Conservation (phyloP, 352 stramenopile species). For the Pythium folliculosum region DNA sequence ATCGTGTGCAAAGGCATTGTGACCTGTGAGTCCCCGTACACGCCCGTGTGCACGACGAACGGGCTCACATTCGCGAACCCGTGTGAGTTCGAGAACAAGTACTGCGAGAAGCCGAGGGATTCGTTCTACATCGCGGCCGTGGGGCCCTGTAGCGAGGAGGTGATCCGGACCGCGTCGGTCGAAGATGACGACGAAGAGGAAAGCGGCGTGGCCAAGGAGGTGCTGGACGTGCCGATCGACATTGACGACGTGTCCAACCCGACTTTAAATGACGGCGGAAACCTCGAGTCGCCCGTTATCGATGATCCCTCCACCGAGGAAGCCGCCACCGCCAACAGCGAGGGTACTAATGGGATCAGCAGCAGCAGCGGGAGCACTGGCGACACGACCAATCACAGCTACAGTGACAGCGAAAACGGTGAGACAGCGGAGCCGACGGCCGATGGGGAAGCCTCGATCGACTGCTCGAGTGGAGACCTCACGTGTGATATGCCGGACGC, state of each 20-base stretch:
- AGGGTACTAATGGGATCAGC: no score
- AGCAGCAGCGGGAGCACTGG: background rate
- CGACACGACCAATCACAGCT: background rate
- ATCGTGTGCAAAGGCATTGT: slow-evolving; percentile 17
- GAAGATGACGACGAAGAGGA: background rate
- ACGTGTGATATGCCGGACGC: slow-evolving; percentile 6
- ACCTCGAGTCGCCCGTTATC: background rate
- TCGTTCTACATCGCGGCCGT: slow-evolving; percentile 6
- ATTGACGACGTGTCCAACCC: slow-evolving; percentile 5
- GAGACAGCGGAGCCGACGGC: background rate
- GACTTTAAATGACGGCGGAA: background rate
- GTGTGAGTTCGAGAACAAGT: slow-evolving; percentile 25
- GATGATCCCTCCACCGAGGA: background rate
- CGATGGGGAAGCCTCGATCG: background rate
- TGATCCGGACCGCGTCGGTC: background rate
- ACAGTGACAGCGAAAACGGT: background rate
- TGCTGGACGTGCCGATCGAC: slow-evolving; percentile 12
- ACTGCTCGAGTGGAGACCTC: background rate
- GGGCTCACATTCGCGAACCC: slow-evolving; percentile 6
- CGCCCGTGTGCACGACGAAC: slow-evolving; percentile 17
- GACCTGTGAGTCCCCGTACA: background rate
- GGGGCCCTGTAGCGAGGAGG: slow-evolving; percentile 1
- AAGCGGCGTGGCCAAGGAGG: background rate
- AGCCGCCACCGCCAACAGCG: background rate
- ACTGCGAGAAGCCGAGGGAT: slow-evolving; percentile 16